Base-by-base conservation (phyloP, 768 basidiomycete species). In the Saitozyma podzolica region DNA sequence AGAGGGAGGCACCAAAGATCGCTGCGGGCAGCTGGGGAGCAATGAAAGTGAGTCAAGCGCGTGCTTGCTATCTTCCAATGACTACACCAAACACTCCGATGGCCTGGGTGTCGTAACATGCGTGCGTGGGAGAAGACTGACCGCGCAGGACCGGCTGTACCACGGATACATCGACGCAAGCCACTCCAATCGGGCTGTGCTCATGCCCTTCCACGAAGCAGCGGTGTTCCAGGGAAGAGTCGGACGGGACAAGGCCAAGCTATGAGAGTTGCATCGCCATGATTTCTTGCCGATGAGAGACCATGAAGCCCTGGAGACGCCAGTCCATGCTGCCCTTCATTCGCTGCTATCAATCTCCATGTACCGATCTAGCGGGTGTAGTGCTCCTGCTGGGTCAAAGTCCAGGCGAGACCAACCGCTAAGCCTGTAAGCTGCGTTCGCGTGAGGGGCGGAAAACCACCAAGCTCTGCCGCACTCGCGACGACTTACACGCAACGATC, bases 401-500 rank as follows among this genome's bases (percentile, higher is more conserved):
- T 29, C 29, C 29, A 29, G 29, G 29, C 29, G 29, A 29, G 29
- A 29, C 29, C 29, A 29, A 29, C 29, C 29, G 29, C 29, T 29
- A 5, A 29, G 5, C 29, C 29, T 29, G 29, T 29, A 29, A 29
- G 29, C 29, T 29, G 29, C 29, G 29, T 29, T 29, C 29, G 29
- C 29, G 29, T 29, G 5, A 5, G 5, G 29, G 29, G 29, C 29
- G 29, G 29, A 29, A 2, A 29, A 2, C 29, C 29, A 29, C 2
- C 29, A 29, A 29, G 29, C 29, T 29, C 2, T 2, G 29, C 29
- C 5, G 2, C 2, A 29, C 5, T 5, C 29, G 29, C 29, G 29
- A 29, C 29, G 20, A 84, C 88, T 82, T 74, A 98, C 95, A 86
- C 9, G 92, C 88, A 20, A 98, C 91, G 64, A 96, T 83, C 51